Conservation (phyloP, 176 grass and related monocot species). For the Eleusine indica region DNA sequence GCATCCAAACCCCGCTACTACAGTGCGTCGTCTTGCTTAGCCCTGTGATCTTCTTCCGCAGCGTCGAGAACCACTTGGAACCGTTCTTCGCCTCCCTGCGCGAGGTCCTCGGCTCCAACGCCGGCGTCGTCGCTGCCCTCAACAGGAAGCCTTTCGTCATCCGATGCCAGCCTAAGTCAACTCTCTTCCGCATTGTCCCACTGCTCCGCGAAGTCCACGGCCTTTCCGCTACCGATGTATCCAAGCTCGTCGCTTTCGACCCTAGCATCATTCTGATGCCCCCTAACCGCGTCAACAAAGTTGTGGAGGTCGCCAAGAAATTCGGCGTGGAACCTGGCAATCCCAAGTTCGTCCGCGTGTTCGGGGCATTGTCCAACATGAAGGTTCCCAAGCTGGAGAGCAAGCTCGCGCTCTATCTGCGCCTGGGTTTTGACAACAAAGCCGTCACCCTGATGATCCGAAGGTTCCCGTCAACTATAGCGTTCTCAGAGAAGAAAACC, state of each 20-base stretch:
- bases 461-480: background rate
- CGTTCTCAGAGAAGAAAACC: slow-evolving; percentile 33
- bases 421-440: slow-evolving; percentile 31
- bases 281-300: slow-evolving; percentile 19
- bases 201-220: slow-evolving; percentile 35
- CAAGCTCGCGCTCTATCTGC: slow-evolving; percentile 38
- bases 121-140: slow-evolving; percentile 29
- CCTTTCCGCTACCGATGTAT: slow-evolving; percentile 9
- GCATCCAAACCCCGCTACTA: slow-evolving; percentile 36
- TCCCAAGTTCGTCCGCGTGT: slow-evolving; percentile 18
- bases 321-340: slow-evolving; percentile 3
- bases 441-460: slow-evolving; percentile 6
- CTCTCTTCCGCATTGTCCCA: background rate
- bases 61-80: slow-evolving; percentile 37
- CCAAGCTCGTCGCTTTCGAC: slow-evolving; percentile 17
- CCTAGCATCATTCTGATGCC: slow-evolving; percentile 32
- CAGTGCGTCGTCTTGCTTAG: background rate
- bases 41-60: slow-evolving; percentile 41
- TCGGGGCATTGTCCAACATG: slow-evolving; percentile 17
- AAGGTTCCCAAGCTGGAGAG: slow-evolving; percentile 36
- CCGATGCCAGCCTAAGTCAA: slow-evolving; percentile 6
- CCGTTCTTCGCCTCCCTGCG: slow-evolving; percentile 38
- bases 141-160: slow-evolving; percentile 8
- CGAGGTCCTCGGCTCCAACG: slow-evolving; percentile 36
- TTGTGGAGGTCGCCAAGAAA: slow-evolving; percentile 29